Conservation (phyloP, 2,329 filamentous ascomycete genomes). For the Lecanicillium sp. region DNA sequence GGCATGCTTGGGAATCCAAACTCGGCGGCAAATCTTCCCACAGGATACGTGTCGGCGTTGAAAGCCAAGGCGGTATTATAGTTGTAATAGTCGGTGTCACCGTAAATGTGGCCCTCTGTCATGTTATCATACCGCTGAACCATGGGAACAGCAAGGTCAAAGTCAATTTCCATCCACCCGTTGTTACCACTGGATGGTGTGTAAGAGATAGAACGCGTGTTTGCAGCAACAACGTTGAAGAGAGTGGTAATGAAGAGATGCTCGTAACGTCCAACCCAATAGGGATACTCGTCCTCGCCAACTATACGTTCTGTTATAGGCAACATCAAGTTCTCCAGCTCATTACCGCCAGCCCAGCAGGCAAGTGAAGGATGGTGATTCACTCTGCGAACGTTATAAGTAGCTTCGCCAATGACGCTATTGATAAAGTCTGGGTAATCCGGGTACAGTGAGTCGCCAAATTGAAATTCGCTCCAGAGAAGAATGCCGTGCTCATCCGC, state of each 20-base stretch:
- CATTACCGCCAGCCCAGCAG: conserved; percentile 49
- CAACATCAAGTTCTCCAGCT: conserved; percentile 49
- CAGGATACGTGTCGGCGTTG: conserved; percentile 3
- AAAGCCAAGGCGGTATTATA: conserved; percentile 2
- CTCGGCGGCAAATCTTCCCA: conserved; percentile 6
- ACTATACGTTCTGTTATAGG: conserved; percentile 5
- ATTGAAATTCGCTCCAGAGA: conserved; percentile 57
- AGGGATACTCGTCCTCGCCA: conserved; percentile 1
- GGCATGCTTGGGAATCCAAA: conserved; percentile 9
- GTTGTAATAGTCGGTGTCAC: conserved; percentile 7
- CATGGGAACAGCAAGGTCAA: conserved; percentile 6
- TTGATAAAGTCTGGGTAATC: conserved; percentile 43
- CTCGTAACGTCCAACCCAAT: conserved; percentile 7
- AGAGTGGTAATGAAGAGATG: conserved; percentile 5
- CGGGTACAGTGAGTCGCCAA: conserved; percentile 52
- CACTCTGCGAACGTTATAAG: conserved; percentile 51
- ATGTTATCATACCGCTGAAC: conserved; percentile 8
- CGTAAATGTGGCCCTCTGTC: conserved; percentile 3
- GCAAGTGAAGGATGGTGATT: conserved; percentile 52
- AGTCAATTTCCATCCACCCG: conserved; percentile 6
- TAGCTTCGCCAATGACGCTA: conserved; percentile 45
- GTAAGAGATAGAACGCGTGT: conserved; percentile 6
- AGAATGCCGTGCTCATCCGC: conserved; percentile 53
- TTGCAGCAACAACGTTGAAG: conserved; percentile 4
- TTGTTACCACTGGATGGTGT: conserved; percentile 6